Percentiles rank a stretch among this genome's conserved stretches.
Evolutionary conservation across 805 yeast species (phyloP).

Genomic region (Schwanniomyces polymorphus): DNA sequence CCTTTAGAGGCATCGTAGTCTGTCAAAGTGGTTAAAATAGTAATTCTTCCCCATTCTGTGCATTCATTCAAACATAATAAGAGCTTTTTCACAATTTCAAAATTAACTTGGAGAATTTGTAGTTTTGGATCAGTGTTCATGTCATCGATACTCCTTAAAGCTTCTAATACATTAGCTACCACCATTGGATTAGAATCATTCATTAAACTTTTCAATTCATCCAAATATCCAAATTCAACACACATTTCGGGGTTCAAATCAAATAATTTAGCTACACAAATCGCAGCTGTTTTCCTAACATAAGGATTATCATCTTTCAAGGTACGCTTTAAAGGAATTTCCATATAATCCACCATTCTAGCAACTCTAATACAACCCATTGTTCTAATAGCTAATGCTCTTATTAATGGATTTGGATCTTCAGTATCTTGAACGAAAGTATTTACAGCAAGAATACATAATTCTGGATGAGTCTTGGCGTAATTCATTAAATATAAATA

Average conservation of each 20-base stretch:
- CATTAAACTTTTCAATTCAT: constrained; percentile 61
- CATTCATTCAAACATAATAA: constrained; percentile 90
- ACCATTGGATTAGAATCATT: constrained; percentile 96
- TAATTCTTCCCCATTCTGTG: constrained; percentile 98
- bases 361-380: constrained; percentile 98
- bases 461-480: constrained; percentile 94
- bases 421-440: constrained; percentile 94
- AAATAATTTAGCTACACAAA: constrained; percentile 93
- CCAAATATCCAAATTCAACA: constrained; percentile 82
- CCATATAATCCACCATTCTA: constrained; percentile 93
- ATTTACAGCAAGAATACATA: constrained; percentile 93
- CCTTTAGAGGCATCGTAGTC: constrained; percentile 60
- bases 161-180: constrained; percentile 88
- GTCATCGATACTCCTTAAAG: constrained; percentile 80
- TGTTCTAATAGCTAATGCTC: constrained; percentile 95
- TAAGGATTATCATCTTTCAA: constrained; percentile 92
- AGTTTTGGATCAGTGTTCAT: constrained; percentile 52
- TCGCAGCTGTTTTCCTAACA: constrained; percentile 96
- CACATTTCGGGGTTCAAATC: constrained; percentile 82
- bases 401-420: constrained; percentile 93
- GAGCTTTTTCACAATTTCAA: constrained; percentile 55
- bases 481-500: constrained; percentile 95
- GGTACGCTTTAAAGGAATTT: constrained; percentile 82
- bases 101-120: constrained; percentile 36
- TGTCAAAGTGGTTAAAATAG: constrained; percentile 78